Evolutionary conservation across 2,329 filamentous ascomycete genomes (phyloP).

Genomic region (Pyrenochaeta sp.): DNA sequence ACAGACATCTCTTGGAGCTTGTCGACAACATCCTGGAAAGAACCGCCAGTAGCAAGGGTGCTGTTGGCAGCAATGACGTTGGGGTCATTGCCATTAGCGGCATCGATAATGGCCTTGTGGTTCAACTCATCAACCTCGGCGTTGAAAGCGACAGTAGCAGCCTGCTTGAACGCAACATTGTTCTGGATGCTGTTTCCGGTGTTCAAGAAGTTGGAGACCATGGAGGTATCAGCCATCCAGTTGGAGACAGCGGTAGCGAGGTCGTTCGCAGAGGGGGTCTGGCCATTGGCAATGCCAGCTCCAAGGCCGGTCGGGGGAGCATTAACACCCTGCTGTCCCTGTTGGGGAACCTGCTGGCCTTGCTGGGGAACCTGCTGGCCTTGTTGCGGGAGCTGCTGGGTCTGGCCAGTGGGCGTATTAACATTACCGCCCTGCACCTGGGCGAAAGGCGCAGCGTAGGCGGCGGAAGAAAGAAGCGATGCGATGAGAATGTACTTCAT

Average conservation of each 20-base stretch:
- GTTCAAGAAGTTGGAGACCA: slow-evolving; percentile 49
- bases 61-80: slow-evolving; percentile 46
- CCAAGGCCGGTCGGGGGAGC: slow-evolving; percentile 22
- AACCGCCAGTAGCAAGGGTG: slow-evolving; percentile 45
- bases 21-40: slow-evolving; percentile 49
- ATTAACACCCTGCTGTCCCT: slow-evolving; percentile 4
- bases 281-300: slow-evolving; percentile 26
- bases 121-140: slow-evolving; percentile 49
- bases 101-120: slow-evolving; percentile 48
- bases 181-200: slow-evolving; percentile 42
- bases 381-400: slow-evolving; percentile 8
- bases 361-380: slow-evolving; percentile 8
- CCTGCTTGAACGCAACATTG: slow-evolving; percentile 45
- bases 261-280: slow-evolving; percentile 35
- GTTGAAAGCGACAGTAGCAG: slow-evolving; percentile 46
- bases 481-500: slow-evolving; percentile 48
- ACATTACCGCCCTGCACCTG: slow-evolving; percentile 25
- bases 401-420: slow-evolving; percentile 13
- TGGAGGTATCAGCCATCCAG: slow-evolving; percentile 48
- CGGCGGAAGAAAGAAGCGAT: slow-evolving; percentile 42
- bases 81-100: slow-evolving; percentile 30
- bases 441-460: slow-evolving; percentile 40
- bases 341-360: too few species aligned
- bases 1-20: slow-evolving; percentile 47
- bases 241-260: slow-evolving; percentile 47